A percentile compares a stretch with the other conserved stretches of the same genome.
Conservation (phyloP, 305 asterid species). For the Withania somnifera region DNA sequence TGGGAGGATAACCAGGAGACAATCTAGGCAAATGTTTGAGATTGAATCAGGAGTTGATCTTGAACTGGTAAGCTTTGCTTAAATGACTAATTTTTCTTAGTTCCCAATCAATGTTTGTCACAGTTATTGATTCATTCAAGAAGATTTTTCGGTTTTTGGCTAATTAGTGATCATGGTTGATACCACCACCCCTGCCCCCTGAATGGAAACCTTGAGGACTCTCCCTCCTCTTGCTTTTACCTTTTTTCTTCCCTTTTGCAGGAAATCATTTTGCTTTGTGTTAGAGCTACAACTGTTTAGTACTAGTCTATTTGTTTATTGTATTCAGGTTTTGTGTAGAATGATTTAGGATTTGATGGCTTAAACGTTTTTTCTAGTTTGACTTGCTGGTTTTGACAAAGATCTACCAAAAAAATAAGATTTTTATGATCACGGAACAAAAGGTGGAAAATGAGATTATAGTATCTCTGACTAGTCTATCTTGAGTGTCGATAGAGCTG, state of each 20-base stretch:
- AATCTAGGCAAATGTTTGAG: slow-evolving; percentile 60
- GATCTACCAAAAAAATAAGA: no score
- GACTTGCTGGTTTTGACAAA: not conserved
- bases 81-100: not conserved
- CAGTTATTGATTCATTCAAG: not conserved
- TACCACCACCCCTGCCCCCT: not conserved
- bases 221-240: no score
- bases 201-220: not conserved
- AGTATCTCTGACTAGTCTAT: not conserved
- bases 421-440: not conserved
- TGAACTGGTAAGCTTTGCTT: slow-evolving; percentile 47
- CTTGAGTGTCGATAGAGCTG: not conserved
- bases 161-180: not conserved
- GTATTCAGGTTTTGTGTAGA: not conserved
- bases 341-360: not conserved
- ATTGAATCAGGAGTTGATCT: slow-evolving; percentile 61
- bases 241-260: no score
- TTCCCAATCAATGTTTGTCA: not conserved
- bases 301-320: not conserved
- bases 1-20: slow-evolving; percentile 56
- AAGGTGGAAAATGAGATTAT: not conserved
- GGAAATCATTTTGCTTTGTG: not conserved
- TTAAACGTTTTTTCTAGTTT: not conserved
- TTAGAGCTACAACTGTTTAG: not conserved
- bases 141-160: not conserved